Percentiles rank a stretch among this genome's conserved stretches.
Evolutionary conservation across 2,329 filamentous ascomycete species (phyloP).

Genomic region (Cladophialophora psammophila): DNA sequence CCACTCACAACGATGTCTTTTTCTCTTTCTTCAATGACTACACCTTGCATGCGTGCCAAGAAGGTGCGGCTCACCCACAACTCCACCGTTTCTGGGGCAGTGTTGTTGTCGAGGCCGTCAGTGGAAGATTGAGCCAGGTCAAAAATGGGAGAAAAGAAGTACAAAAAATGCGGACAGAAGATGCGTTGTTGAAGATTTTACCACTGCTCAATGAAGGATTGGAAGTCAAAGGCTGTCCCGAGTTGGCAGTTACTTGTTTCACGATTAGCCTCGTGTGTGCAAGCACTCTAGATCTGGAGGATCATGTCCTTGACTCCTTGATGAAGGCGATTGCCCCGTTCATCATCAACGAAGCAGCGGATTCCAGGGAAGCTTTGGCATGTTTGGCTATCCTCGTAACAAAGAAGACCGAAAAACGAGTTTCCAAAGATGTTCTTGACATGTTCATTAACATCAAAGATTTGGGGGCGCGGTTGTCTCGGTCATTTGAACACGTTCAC

Average conservation of each 20-base stretch:
- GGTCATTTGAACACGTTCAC: slow-evolving; percentile 42
- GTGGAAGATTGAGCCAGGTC: slow-evolving; percentile 78
- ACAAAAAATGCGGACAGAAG: slow-evolving; percentile 81
- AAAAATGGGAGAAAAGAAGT: slow-evolving; percentile 78
- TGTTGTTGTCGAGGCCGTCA: slow-evolving; percentile 82
- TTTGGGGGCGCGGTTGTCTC: slow-evolving; percentile 45
- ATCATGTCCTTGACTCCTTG: slow-evolving; percentile 80
- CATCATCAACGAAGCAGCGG: slow-evolving; percentile 75
- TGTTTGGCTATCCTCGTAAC: slow-evolving; percentile 84
- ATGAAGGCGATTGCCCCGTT: slow-evolving; percentile 87
- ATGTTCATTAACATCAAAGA: slow-evolving; percentile 48
- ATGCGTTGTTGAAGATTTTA: slow-evolving; percentile 71
- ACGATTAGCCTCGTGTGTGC: slow-evolving; percentile 89
- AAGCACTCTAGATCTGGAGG: slow-evolving; percentile 79
- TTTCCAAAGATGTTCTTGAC: slow-evolving; percentile 74
- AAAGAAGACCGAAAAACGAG: slow-evolving; percentile 72
- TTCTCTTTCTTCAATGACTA: slow-evolving; percentile 79
- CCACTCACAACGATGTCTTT: slow-evolving; percentile 78
- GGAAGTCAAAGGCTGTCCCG: slow-evolving; percentile 75
- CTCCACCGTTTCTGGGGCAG: slow-evolving; percentile 91
- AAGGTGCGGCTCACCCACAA: slow-evolving; percentile 75
- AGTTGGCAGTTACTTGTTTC: slow-evolving; percentile 85
- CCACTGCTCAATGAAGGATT: slow-evolving; percentile 80
- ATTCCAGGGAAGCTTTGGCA: slow-evolving; percentile 71
- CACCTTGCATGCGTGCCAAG: slow-evolving; percentile 74